phyloP scores from a whole-genome alignment of 345 rosid species.

The Eutrema japonicum region DNA sequence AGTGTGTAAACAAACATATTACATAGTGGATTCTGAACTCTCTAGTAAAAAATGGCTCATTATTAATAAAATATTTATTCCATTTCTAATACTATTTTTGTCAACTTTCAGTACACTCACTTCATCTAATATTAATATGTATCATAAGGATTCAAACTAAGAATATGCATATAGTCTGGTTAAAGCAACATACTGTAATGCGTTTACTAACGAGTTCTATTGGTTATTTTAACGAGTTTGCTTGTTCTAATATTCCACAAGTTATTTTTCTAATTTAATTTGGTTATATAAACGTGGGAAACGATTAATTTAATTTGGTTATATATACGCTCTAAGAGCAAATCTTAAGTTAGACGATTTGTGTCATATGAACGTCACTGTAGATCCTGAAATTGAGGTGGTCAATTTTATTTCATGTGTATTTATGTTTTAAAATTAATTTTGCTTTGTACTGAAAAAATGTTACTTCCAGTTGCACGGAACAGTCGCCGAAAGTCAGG shows the following conservation, averaged over 20 bases:
- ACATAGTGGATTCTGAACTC: too few species aligned
- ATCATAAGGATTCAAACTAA: background rate
- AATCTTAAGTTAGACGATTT: conserved; percentile 45
- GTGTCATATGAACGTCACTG: conserved; percentile 39
- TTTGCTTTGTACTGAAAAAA: conserved; percentile 2
- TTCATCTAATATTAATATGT: background rate
- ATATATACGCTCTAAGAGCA: conserved; percentile 15
- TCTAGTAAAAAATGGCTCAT: too few species aligned
- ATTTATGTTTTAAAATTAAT: conserved; percentile 1
- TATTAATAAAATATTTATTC: background rate
- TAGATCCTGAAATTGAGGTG: conserved; percentile 47
- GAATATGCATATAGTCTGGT: background rate
- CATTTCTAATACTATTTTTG: background rate
- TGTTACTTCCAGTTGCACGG: conserved; percentile 31
- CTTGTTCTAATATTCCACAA: background rate
- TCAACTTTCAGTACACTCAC: conserved; percentile 1
- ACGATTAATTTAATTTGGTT: conserved; percentile 2
- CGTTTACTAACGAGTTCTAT: conserved; percentile 18
- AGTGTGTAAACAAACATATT: background rate
- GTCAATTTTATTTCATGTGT: conserved; percentile 24
- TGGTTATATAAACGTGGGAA: conserved; percentile 15
- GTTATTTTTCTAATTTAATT: background rate
- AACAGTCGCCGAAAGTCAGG: conserved; percentile 42
- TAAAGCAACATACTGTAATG: conserved; percentile 17
- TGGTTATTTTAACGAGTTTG: background rate